These are phyloP conservation scores for Umbelopsis isabellina DNA, from an alignment of 192 early-diverging fungal species.

Conservation along the genomic window DNA sequence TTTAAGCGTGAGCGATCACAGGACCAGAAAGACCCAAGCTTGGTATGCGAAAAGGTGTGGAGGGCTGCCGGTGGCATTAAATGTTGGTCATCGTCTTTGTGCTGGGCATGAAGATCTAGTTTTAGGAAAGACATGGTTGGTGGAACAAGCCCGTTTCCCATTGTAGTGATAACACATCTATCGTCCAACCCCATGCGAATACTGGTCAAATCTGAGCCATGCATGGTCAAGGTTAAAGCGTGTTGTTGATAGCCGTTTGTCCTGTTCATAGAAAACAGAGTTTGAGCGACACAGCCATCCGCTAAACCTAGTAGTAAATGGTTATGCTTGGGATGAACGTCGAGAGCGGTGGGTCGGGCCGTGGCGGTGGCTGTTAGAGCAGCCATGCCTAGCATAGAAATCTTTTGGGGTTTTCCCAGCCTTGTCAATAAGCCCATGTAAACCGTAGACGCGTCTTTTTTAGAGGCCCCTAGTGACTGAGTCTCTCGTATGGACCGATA, in stretches of 20 bases:
- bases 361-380: constrained; percentile 14
- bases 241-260: neutral
- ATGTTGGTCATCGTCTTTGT: neutral
- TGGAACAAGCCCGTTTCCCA: neutral
- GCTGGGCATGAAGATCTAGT: neutral
- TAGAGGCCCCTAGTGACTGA: neutral
- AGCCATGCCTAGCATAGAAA: neutral
- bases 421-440: neutral
- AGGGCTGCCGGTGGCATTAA: neutral
- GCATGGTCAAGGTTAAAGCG: neutral
- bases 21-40: neutral
- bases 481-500: neutral
- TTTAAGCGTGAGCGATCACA: neutral
- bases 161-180: neutral
- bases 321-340: constrained; percentile 5
- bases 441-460: neutral
- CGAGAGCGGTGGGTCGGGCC: neutral
- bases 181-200: constrained; percentile 7
- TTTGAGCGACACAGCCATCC: neutral
- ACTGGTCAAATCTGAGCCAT: constrained; percentile 5
- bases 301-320: neutral
- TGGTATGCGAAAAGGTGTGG: neutral
- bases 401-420: neutral
- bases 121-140: neutral
- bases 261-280: neutral